These are phyloP conservation scores for Xylariaceae sp. DNA, from an alignment of 2,329 filamentous ascomycete species.

Conservation along the genomic window DNA sequence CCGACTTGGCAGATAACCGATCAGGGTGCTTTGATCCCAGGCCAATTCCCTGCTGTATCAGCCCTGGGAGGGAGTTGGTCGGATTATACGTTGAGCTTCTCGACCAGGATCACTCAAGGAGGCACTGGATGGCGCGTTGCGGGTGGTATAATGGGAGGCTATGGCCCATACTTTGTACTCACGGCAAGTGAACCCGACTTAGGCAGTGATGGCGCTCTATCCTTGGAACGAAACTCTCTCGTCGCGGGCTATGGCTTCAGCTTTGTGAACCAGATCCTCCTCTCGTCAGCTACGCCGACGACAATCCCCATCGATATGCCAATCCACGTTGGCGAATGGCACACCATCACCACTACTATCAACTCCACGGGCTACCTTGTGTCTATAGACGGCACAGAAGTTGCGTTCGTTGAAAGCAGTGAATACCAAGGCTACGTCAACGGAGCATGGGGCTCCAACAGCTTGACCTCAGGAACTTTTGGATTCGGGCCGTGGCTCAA, in stretches of 20 bases:
- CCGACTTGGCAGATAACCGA: background rate
- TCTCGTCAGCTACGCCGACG: background rate
- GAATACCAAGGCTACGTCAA: background rate
- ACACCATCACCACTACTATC: background rate
- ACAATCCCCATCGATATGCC: background rate
- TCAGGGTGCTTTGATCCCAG: background rate
- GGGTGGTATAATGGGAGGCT: background rate
- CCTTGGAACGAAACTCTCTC: background rate
- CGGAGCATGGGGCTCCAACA: background rate
- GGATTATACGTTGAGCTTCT: background rate
- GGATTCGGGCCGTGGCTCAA: background rate
- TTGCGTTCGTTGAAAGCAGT: background rate
- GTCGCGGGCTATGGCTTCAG: background rate
- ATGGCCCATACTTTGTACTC: background rate
- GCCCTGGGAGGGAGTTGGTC: background rate
- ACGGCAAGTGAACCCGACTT: background rate
- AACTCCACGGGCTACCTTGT: background rate
- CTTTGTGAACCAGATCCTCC: background rate
- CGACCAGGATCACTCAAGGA: background rate
- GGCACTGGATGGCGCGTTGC: background rate
- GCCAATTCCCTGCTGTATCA: background rate
- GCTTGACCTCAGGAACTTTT: background rate
- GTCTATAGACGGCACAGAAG: background rate
- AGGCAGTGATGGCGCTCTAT: background rate
- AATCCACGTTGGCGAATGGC: background rate